phyloP scores from a whole-genome alignment of 108 stramenopile genomes.

The Pseudonitzschia delicatissima region DNA sequence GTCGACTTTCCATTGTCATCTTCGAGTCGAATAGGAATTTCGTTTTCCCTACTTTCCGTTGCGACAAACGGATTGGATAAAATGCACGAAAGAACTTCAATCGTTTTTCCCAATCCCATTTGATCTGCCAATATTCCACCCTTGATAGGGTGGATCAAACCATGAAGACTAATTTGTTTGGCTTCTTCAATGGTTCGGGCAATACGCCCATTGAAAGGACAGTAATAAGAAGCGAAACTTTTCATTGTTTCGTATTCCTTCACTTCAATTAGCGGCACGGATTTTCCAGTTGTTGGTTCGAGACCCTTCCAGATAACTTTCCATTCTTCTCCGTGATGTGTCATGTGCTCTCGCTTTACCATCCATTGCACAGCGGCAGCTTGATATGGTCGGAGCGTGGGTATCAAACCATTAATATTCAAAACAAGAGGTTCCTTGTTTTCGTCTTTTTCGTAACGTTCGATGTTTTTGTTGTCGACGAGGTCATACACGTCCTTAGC shows the following conservation, averaged over 20 bases:
- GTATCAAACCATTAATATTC: conserved; percentile 47
- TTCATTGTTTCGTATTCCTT: background rate
- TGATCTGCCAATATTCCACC: conserved; percentile 69
- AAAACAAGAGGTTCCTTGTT: conserved; percentile 1
- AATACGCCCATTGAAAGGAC: conserved; percentile 54
- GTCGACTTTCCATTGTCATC: too few species aligned
- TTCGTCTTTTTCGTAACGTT: background rate
- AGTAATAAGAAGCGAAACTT: conserved; percentile 11
- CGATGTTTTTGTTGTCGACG: conserved; percentile 42
- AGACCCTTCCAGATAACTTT: conserved; percentile 54
- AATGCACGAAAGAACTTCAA: conserved; percentile 62
- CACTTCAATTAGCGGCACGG: background rate
- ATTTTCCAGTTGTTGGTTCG: background rate
- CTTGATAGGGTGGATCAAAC: background rate
- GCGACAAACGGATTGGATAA: conserved; percentile 44
- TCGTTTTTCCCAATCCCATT: conserved; percentile 70
- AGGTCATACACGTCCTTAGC: conserved; percentile 45
- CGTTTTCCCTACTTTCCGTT: conserved; percentile 5
- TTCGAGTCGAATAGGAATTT: too few species aligned
- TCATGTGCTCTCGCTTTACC: conserved; percentile 47
- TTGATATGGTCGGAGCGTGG: conserved; percentile 69
- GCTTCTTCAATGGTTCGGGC: conserved; percentile 35
- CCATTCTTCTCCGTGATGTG: conserved; percentile 41
- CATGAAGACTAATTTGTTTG: conserved; percentile 2
- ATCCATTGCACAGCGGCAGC: conserved; percentile 72